A percentile compares a stretch with the other conserved stretches of the same genome.
Evolutionary conservation across 768 basidiomycete genomes (phyloP).

Genomic region (Peribolospora kevripleyi): DNA sequence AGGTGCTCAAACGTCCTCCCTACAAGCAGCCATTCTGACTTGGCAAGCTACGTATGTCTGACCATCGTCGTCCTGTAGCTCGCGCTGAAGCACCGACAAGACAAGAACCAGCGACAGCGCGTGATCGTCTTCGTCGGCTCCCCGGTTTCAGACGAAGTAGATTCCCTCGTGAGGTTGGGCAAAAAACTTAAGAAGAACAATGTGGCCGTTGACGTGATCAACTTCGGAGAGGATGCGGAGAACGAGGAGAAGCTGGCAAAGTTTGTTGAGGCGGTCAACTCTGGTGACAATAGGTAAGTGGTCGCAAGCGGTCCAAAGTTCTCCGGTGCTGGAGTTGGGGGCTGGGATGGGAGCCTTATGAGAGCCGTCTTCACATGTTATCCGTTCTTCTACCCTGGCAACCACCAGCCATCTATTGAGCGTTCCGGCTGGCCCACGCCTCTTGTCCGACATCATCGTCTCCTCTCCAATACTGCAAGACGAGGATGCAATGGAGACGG

Average conservation of each 20-base stretch:
- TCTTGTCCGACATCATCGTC: constrained; percentile 61
- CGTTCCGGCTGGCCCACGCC: constrained; percentile 47
- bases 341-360: background rate
- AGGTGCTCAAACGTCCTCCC: background rate
- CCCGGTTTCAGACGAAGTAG: constrained; percentile 55
- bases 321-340: background rate
- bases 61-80: constrained; percentile 21
- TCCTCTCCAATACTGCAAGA: constrained; percentile 58
- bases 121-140: constrained; percentile 85
- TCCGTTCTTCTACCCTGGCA: background rate
- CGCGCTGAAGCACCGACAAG: constrained; percentile 88
- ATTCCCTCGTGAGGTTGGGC: constrained; percentile 60
- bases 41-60: too few relatives aligned
- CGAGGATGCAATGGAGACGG: constrained; percentile 30
- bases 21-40: background rate
- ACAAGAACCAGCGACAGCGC: constrained; percentile 91
- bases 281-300: constrained; percentile 64
- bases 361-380: background rate
- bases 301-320: background rate
- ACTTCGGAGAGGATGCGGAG: constrained; percentile 53
- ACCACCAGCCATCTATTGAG: constrained; percentile 46
- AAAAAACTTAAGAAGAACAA: constrained; percentile 99
- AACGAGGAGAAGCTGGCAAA: constrained; percentile 42
- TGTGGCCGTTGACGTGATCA: constrained; percentile 74
- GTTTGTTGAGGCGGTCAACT: constrained; percentile 60